Base-by-base conservation (phyloP, 148 eudicot genomes). In the Heliamphora exappendiculata region DNA sequence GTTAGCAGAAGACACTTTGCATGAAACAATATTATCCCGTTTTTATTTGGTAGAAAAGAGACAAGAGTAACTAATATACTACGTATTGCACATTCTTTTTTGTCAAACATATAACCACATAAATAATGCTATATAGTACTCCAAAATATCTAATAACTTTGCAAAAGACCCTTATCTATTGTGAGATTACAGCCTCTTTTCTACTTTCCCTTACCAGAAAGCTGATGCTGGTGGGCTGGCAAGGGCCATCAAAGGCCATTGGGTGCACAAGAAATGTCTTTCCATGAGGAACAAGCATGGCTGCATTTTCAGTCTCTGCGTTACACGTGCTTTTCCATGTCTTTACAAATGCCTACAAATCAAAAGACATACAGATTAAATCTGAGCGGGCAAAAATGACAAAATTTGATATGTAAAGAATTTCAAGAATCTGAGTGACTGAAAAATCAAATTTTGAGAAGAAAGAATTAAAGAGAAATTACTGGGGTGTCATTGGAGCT, bases 211-310 rank as follows among this genome's bases (percentile, higher is more conserved):
- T 6, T 75, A 78, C 77, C 81, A 29, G 11, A 66, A 78, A 73
- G 70, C 54, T 72, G 55, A 78, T 64, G 2, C 8, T 19, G 51
- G 53, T 24, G 44, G 81, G 65, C n/a, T 64, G 24, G 54, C 76
- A 78, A 72, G 81, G 76, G 39, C 76, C 81, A 28, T 51, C 29
- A 72, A 78, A 78, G 42, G 64, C 53, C 17, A 73, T 29, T 34
- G 60, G 72, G 7, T 65, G 9, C 77, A 78, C 55, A 54, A 78
- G 41, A 65, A 72, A 78, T 51, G 77, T 65, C 45, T 39, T 72
- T 26, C 66, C 72, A 0, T 63, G 0, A 2, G 81, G 42, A 51
- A 78, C 28, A 64, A 53, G 41, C 65, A 78, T 65, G 4, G 41
- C 64, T 17, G 55, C 77, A 24, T 28, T 68, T 3, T n/a, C 63